phyloP scores from a whole-genome alignment of 2,329 filamentous ascomycete genomes.

The Arthrobotrys conoides region DNA sequence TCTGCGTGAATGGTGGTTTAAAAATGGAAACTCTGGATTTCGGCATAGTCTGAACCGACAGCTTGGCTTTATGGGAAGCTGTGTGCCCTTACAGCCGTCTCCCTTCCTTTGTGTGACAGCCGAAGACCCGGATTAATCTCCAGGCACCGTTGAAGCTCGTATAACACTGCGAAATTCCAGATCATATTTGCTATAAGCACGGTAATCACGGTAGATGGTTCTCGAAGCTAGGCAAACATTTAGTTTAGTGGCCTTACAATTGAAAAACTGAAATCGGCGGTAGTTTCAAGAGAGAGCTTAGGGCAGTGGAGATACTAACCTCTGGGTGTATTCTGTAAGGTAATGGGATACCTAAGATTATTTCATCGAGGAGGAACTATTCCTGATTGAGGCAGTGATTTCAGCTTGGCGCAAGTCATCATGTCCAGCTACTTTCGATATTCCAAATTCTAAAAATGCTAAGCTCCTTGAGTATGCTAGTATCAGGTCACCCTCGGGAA shows the following conservation, averaged over 20 bases:
- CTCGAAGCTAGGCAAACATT: slow-evolving; percentile 36
- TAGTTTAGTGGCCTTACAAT: not conserved
- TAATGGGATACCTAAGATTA: slow-evolving; percentile 21
- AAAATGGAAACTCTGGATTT: slow-evolving; percentile 55
- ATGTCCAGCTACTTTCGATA: slow-evolving; percentile 24
- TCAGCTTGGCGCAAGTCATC: slow-evolving; percentile 59
- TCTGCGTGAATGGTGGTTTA: slow-evolving; percentile 31
- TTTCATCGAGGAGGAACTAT: slow-evolving; percentile 12
- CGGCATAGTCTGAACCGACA: slow-evolving; percentile 37
- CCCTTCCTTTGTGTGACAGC: slow-evolving; percentile 1
- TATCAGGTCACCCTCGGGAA: slow-evolving; percentile 47
- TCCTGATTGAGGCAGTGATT: slow-evolving; percentile 41
- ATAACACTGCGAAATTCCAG: slow-evolving; percentile 14
- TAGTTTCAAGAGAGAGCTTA: slow-evolving; percentile 5
- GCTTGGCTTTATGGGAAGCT: slow-evolving; percentile 9
- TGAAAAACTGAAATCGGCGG: slow-evolving; percentile 17
- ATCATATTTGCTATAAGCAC: slow-evolving; percentile 23
- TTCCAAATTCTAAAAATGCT: slow-evolving; percentile 58
- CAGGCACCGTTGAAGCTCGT: not conserved
- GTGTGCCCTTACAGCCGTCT: slow-evolving; percentile 30
- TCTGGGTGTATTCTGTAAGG: not conserved
- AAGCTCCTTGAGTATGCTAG: slow-evolving; percentile 39
- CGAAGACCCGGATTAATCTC: slow-evolving; percentile 26
- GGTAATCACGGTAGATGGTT: slow-evolving; percentile 53
- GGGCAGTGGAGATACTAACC: slow-evolving; percentile 7